Evolutionary conservation across 73 alveolate genomes (phyloP).

Genomic region (Tetrahymena malaccensis): DNA sequence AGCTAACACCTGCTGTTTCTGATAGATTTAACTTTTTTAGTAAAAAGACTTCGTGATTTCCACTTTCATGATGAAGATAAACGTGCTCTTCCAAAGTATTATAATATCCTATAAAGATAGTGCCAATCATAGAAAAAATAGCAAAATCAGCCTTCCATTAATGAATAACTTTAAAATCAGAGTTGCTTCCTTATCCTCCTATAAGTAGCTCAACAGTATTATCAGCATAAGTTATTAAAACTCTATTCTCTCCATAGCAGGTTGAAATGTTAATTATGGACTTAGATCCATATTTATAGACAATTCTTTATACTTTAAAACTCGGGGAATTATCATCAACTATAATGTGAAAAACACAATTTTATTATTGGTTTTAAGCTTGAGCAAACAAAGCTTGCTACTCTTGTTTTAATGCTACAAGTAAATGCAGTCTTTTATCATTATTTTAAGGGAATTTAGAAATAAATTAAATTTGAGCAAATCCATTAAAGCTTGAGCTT

Average conservation of each 20-base stretch:
- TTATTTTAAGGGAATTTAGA: neutral
- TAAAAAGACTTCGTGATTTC: neutral
- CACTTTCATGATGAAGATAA: neutral
- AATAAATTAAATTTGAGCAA: neutral
- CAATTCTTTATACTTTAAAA: neutral
- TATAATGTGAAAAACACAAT: neutral
- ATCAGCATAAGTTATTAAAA: neutral
- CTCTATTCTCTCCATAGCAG: neutral
- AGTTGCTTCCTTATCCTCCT: neutral
- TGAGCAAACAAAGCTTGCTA: neutral
- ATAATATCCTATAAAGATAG: neutral
- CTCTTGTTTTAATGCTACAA: neutral
- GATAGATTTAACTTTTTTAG: neutral
- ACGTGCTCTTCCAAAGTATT: neutral
- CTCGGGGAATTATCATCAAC: neutral
- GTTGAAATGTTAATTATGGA: neutral
- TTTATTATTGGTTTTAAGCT: neutral
- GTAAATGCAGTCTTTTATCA: neutral
- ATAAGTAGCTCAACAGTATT: neutral
- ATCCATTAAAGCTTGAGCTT: neutral
- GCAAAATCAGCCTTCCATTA: neutral
- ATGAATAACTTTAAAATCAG: neutral
- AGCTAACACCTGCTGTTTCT: neutral
- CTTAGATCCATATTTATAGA: neutral
- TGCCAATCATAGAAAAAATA: neutral